phyloP scores from a whole-genome alignment of 1,139 yeast genomes.

The Saccharomycopsis hybrid region DNA sequence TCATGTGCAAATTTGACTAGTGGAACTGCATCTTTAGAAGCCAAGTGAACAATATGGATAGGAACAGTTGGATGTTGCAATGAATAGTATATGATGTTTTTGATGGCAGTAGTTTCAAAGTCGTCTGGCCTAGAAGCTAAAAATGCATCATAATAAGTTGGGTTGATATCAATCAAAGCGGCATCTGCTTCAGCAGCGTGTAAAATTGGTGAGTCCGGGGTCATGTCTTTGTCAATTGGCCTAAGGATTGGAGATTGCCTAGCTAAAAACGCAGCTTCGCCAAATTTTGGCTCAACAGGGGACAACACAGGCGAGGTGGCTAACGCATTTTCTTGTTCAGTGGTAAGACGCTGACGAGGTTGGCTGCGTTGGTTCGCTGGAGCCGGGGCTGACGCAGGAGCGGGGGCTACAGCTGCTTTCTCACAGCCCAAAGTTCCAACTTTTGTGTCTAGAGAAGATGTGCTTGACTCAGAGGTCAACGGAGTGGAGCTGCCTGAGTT shows the following conservation, averaged over 20 bases:
- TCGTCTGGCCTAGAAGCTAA: slow-evolving; percentile 82
- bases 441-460: not conserved
- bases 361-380: too few relatives aligned
- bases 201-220: slow-evolving; percentile 36
- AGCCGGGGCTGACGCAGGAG: too few relatives aligned
- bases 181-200: slow-evolving; percentile 42
- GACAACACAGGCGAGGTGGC: slow-evolving; percentile 49
- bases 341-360: too few relatives aligned
- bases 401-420: not conserved
- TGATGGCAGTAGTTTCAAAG: slow-evolving; percentile 80
- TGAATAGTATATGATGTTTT: slow-evolving; percentile 60
- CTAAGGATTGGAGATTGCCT: slow-evolving; percentile 27
- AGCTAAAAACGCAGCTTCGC: slow-evolving; percentile 43
- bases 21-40: slow-evolving; percentile 78
- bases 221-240: slow-evolving; percentile 16
- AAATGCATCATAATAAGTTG: slow-evolving; percentile 67
- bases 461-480: slow-evolving; percentile 7
- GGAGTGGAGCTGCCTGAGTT: not conserved
- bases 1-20: slow-evolving; percentile 59
- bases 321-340: slow-evolving; percentile 45
- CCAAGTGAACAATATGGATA: slow-evolving; percentile 84
- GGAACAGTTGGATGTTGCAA: slow-evolving; percentile 54
- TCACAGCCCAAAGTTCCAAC: not conserved
- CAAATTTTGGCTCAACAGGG: slow-evolving; percentile 52
- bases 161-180: slow-evolving; percentile 44